Evolutionary conservation across 1,139 yeast species (phyloP).

Genomic region (Arxiozyma heterogenica): DNA sequence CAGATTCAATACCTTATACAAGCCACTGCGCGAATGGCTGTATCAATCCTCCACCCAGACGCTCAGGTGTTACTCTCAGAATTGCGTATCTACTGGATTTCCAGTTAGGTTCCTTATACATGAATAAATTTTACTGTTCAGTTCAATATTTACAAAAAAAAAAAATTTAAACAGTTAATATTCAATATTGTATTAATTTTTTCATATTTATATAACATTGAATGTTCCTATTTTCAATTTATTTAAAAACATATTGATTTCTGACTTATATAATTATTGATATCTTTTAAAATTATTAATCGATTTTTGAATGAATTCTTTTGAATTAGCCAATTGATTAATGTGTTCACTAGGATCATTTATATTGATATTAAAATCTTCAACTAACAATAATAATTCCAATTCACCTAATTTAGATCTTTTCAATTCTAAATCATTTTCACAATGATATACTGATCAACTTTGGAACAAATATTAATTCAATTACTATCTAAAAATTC

Average conservation of each 20-base stretch:
- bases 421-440: conserved; percentile 23
- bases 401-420: conserved; percentile 22
- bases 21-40: too few relatives aligned
- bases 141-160: conserved; percentile 19
- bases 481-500: conserved; percentile 54
- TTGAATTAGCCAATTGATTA: neutral
- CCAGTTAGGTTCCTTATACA: too few relatives aligned
- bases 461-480: conserved; percentile 41
- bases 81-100: too few relatives aligned
- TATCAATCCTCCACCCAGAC: too few relatives aligned
- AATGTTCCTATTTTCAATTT: conserved; percentile 19
- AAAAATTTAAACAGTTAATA: conserved; percentile 10
- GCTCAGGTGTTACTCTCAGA: too few relatives aligned
- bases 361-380: conserved; percentile 16
- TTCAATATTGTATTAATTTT: conserved; percentile 16
- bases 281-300: conserved; percentile 12
- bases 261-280: conserved; percentile 9
- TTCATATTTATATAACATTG: conserved; percentile 20
- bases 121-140: conserved; percentile 18
- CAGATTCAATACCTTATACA: too few relatives aligned
- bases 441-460: conserved; percentile 33
- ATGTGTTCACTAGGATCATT: neutral
- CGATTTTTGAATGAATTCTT: conserved; percentile 8
- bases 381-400: conserved; percentile 23
- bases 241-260: conserved; percentile 12